Base-by-base conservation (phyloP, 768 basidiomycete species). In the Krasilnikovozyma curviuscula region DNA sequence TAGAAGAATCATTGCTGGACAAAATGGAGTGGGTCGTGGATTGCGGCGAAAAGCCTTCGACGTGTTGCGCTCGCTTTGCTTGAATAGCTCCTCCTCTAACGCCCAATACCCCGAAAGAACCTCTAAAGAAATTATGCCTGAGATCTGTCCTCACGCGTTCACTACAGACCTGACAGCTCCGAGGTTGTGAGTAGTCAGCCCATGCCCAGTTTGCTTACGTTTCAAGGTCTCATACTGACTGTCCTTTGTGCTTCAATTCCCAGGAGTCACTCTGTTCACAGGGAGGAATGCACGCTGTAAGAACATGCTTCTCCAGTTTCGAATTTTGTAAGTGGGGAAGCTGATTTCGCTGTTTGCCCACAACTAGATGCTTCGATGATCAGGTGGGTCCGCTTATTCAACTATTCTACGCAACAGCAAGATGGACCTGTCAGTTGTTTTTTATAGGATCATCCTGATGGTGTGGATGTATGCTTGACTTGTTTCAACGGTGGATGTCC, bases 401-500 rank as follows among this genome's bases (percentile, higher is more conserved):
- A 32, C 21, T 33, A 28, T 5, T 14, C n/a, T 34, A 21, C 2
- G 50, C 44, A n/a, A n/a, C n/a, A n/a, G n/a, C n/a, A n/a, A n/a
- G n/a, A n/a, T n/a, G n/a, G n/a, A n/a, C n/a, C n/a, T n/a, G n/a
- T n/a, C n/a, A n/a, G n/a, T 44, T 54, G 41, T 53, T 34, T 19
- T 12, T 43, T 42, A n/a, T 56, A 88, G 81, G 85, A 88, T 60
- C 65, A 67, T 3, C 70, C 77, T 0, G 64, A 69, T 12, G 91
- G 91, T 6, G 67, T 93, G 52, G 81, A 93, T 56, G 81, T 95
- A 44, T 98, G 91, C 64, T 68, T 98, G 46, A 64, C 63, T 21
- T 98, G 91, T 69, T 98, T 89, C 73, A 97, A 89, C 57, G 93
- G 93, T 7, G 83, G 78, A 0, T 98, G 91, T 60, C 66, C 79